Evolutionary conservation across 768 basidiomycete genomes (phyloP), one percentile per base, ranked within the genome.

Genomic region (Boletus rubescentipes): DNA sequence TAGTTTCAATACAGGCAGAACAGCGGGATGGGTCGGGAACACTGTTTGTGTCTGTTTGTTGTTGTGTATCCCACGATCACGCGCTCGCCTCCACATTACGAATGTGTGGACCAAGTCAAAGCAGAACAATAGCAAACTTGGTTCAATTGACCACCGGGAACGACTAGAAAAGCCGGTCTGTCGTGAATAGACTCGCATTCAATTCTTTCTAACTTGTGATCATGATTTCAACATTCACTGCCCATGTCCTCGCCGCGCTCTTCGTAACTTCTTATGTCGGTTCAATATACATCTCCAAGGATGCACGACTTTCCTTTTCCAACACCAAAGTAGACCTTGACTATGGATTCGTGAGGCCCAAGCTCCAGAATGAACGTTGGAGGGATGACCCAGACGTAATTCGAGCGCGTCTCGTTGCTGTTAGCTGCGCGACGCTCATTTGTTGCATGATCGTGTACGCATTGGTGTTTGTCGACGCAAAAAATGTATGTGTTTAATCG

Each of bases 381-480:
- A 79, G 95, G 57, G 88, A 98, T 66, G 89, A 96, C 63, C 87
- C 93, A 1, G 79, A 79, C 36, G 90, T 96, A 6, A 93, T 98
- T 55, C 77, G 79, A n/a, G 86, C 89, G 6, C 78, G 96, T 20
- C 72, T 97, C 49, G 64, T 76, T 15, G 87, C 89, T 5, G 93
- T 87, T 5, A 74, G 75, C 23, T 39, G 80, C 26, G 86, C 87
- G 39, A 91, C 90, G 2, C 38, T 81, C 0, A 53, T 79, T 1
- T 86, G 84, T 60, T 82, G 87, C 41, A 61, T 66, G 6, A 67
- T 77, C 1, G 77, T 93, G 8, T 78, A 75, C 40, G 57, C 63
- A 59, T 57, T 85, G 45, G 58, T 83, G 51, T 73, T 67, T 62
- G 41, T 44, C 16, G 41, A 66, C 31, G 54, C 40, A 16, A 49